Conservation (phyloP, 2,329 filamentous ascomycete genomes). For the Ophiostoma pallidulum region DNA sequence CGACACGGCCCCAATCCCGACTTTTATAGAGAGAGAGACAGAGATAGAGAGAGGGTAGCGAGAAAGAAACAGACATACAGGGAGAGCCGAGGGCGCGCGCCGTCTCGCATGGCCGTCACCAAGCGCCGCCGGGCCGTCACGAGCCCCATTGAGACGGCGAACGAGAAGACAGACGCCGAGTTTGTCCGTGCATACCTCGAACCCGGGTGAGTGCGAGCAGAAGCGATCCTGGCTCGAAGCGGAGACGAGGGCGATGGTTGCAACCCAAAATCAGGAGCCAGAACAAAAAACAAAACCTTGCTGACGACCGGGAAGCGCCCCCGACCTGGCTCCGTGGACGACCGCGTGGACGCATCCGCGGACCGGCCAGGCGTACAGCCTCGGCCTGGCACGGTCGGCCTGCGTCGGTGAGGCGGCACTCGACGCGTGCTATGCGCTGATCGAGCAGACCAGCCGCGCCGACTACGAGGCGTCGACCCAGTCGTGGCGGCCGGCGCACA, state of each 20-base stretch:
- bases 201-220: conserved; percentile 30
- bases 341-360: conserved; percentile 42
- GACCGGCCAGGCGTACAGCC: conserved; percentile 30
- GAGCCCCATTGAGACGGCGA: conserved; percentile 38
- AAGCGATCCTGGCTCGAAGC: too few relatives aligned
- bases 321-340: conserved; percentile 18
- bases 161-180: conserved; percentile 35
- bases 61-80: too few relatives aligned
- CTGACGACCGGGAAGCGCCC: conserved; percentile 1
- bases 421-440: conserved; percentile 43
- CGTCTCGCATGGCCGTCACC: conserved; percentile 11
- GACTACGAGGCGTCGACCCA: conserved; percentile 54
- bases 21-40: too few relatives aligned
- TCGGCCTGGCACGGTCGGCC: conserved; percentile 34
- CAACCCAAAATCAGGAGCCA: too few relatives aligned
- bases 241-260: too few relatives aligned
- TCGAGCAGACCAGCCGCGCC: conserved; percentile 52
- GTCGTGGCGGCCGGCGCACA: conserved; percentile 55
- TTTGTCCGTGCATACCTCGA: conserved; percentile 41
- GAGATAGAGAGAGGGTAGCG: too few relatives aligned
- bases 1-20: too few relatives aligned
- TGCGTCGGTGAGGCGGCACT: conserved; percentile 36
- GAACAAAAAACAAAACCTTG: too few relatives aligned
- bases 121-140: conserved; percentile 14
- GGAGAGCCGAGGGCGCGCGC: too few relatives aligned